Base-by-base conservation (phyloP, 495 filamentous ascomycete genomes). In the Penicillium mononematosum region DNA sequence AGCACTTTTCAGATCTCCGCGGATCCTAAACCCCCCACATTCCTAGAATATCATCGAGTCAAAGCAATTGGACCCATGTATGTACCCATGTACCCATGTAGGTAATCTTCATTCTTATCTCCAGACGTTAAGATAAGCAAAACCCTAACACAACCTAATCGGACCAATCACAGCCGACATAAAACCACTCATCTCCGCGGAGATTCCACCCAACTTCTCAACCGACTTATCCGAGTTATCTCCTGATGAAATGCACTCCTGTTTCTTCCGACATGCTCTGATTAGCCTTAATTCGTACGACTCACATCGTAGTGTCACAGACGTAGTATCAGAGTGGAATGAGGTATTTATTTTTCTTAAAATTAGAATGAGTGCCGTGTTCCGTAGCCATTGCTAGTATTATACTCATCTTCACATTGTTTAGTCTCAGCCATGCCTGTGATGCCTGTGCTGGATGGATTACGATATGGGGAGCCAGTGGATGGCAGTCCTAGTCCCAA, bases 371-470 rank as follows among this genome's bases (percentile, higher is more conserved):
- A 8, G 22, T 34, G 58, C 58, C 61, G 41, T 39, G 29, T 12
- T 50, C 41, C 17, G 41, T 55, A 53, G 34, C 11, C 25, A 45
- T 25, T 42, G 22, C 22, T 24, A 4, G 41, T 39, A 25, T 10
- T 45, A n/a, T 34, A 39, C 22, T 29, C 16, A 31, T 51, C 50
- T 32, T 50, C 31, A 45, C 52, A n/a, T 41, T 57, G 24, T 16
- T 45, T 14, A 16, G 31, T 38, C 16, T 25, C 39, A 58, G 61
- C 47, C 14, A 76, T 75, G 74, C 24, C 22, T 24, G 22, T 5
- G 24, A 25, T 25, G 24, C 70, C 72, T 19, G 60, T 75, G 49
- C 58, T 75, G 17, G 70, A 74, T 47, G 67, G 68, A 46, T 61
- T 69, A 29, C 64, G 64, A 45, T 59, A 64, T 29, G 59, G 65